phyloP scores from a whole-genome alignment of 805 yeast species.

The Cyberlindnera japonica region DNA sequence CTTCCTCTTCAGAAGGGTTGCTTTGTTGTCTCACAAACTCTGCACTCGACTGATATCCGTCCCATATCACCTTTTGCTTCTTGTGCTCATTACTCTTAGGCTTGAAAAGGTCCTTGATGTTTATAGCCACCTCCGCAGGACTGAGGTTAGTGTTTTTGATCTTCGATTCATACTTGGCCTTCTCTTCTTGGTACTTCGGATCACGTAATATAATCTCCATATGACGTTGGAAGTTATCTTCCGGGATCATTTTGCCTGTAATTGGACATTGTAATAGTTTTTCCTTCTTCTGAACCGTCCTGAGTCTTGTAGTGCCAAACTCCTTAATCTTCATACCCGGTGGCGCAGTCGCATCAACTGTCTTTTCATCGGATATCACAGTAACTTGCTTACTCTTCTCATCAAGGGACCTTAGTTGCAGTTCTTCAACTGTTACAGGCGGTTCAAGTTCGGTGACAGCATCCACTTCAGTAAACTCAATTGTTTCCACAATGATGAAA shows the following conservation, averaged over 20 bases:
- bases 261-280: conserved; percentile 68
- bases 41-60: conserved; percentile 30
- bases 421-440: conserved; percentile 55
- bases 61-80: conserved; percentile 33
- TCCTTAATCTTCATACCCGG: conserved; percentile 63
- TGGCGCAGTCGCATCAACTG: not conserved
- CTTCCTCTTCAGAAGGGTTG: conserved; percentile 22
- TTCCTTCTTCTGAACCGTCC: conserved; percentile 28
- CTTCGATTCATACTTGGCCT: conserved; percentile 52
- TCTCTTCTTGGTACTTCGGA: conserved; percentile 72
- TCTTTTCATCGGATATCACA: conserved; percentile 7
- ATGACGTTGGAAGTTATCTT: conserved; percentile 66
- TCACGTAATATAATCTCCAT: conserved; percentile 66
- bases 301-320: conserved; percentile 65
- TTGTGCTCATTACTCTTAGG: conserved; percentile 25
- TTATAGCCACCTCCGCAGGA: conserved; percentile 57
- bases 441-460: conserved; percentile 46
- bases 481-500: conserved; percentile 65
- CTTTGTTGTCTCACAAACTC: conserved; percentile 22
- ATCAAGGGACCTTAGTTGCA: conserved; percentile 56
- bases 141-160: conserved; percentile 48
- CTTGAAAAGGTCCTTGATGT: conserved; percentile 47
- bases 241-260: conserved; percentile 68
- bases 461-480: conserved; percentile 62
- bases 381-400: conserved; percentile 21